Conservation (phyloP, 176 grass and related monocot genomes). For the Otatea glauca region DNA sequence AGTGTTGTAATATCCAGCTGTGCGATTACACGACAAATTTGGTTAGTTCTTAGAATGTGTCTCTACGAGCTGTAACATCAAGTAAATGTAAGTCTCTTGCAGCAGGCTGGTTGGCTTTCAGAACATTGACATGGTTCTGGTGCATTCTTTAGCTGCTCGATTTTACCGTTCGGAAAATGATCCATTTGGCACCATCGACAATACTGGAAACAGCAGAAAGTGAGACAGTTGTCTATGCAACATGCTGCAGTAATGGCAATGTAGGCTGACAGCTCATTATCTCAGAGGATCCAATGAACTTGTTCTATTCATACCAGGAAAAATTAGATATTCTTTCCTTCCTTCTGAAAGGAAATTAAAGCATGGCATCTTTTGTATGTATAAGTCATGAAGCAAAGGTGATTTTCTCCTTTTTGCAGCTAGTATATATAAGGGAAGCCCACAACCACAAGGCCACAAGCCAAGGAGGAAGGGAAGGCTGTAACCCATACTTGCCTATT, state of each 20-base stretch:
- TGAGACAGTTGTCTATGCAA: slow-evolving; percentile 4
- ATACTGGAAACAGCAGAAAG: slow-evolving; percentile 27
- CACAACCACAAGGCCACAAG: not conserved
- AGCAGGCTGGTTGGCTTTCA: not conserved
- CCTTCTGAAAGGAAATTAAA: not conserved
- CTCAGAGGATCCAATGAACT: slow-evolving; percentile 36
- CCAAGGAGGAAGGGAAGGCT: not conserved
- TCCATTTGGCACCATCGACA: no score
- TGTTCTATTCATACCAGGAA: slow-evolving; percentile 24
- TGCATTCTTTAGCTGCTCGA: not conserved
- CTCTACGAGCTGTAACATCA: not conserved
- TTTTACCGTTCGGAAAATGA: not conserved
- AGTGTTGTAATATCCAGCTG: no score
- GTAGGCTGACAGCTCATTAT: slow-evolving; percentile 34
- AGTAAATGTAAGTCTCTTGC: not conserved
- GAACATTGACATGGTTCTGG: not conserved
- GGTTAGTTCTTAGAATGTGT: not conserved
- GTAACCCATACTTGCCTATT: not conserved
- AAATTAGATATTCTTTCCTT: not conserved
- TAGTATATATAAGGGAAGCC: slow-evolving; percentile 29
- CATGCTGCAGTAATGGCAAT: not conserved
- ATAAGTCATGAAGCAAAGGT: slow-evolving; percentile 3
- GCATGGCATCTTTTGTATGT: not conserved
- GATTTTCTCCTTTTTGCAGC: not conserved
- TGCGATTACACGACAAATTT: no score